Base-by-base conservation (phyloP, 2,329 filamentous ascomycete genomes). In the Talaromyces sp. region DNA sequence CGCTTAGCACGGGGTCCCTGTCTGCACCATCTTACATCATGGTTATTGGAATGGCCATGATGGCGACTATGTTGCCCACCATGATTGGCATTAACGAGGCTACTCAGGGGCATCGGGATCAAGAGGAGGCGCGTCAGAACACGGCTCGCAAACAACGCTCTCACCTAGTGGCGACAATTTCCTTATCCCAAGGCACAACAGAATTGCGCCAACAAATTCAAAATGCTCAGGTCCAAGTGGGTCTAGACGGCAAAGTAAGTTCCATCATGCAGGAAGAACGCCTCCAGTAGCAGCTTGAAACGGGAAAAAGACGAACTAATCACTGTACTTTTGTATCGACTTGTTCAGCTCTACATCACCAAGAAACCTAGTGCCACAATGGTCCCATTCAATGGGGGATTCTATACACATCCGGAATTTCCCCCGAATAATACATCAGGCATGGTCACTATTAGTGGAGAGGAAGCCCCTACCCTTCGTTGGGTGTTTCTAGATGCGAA, bases 11-110 rank as follows among this genome's bases (percentile, higher is more conserved):
- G 35, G 37, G 43, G 42, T 42, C 16, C 10, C 42, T 22, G 24
- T 24, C 10, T 32, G 8, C 20, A 19, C 11, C 3, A 14, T 35
- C 43, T 43, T 30, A 42, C 46, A 43, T 16, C 54, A 62, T 70
- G 67, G 52, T 67, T 37, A 32, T 68, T 24, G 49, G 64, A 24
- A 46, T 64, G 51, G 41, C 61, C 52, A 62, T 64, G 56, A 62
- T 66, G 56, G 49, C 59, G 16, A 35, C 61, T 6, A 64, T 65
- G 63, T 10, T 64, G 35, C 64, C 64, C 27, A 65, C 63, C 27
- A 66, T 66, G 55, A 60, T 64, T 30, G 61, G 63, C 5, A 47
- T 66, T 7, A 66, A 66, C 43, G 57, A 66, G 48, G 61, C 61
- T 4, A 59, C 59, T 16, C 55, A 64, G 32, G 43, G 54, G 22